These are phyloP conservation scores for Calonectria honghensis DNA, from an alignment of 2,329 filamentous ascomycete genomes.

Conservation along the genomic window DNA sequence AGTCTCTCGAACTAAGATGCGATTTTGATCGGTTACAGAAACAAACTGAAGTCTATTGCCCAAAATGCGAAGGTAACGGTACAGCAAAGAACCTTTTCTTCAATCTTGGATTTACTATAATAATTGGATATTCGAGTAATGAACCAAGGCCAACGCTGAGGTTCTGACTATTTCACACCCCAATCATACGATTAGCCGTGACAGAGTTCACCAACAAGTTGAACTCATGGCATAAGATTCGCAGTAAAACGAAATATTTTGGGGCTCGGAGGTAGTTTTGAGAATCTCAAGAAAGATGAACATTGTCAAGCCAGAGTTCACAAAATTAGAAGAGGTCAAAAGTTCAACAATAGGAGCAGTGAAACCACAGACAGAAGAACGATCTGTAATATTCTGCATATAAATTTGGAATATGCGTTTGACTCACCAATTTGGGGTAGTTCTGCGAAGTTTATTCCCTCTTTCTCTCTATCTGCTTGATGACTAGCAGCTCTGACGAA, in stretches of 20 bases:
- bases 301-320: not conserved
- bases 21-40: not conserved
- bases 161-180: not conserved
- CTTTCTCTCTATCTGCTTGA: not conserved
- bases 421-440: not conserved
- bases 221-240: not conserved
- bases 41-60: not conserved
- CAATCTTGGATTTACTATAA: not conserved
- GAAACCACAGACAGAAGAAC: not conserved
- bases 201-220: not conserved
- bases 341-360: not conserved
- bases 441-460: not conserved
- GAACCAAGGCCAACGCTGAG: not conserved
- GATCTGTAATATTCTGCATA: not conserved
- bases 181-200: not conserved
- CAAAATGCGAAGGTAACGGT: not conserved
- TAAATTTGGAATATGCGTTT: not conserved
- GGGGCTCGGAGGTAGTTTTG: not conserved
- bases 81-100: not conserved
- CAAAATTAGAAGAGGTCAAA: not conserved
- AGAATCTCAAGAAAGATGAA: not conserved
- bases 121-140: not conserved
- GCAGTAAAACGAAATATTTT: not conserved
- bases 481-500: not conserved
- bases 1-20: not conserved